Conservation (phyloP, 495 filamentous ascomycete species). For the Trichoderma asperelloides region DNA sequence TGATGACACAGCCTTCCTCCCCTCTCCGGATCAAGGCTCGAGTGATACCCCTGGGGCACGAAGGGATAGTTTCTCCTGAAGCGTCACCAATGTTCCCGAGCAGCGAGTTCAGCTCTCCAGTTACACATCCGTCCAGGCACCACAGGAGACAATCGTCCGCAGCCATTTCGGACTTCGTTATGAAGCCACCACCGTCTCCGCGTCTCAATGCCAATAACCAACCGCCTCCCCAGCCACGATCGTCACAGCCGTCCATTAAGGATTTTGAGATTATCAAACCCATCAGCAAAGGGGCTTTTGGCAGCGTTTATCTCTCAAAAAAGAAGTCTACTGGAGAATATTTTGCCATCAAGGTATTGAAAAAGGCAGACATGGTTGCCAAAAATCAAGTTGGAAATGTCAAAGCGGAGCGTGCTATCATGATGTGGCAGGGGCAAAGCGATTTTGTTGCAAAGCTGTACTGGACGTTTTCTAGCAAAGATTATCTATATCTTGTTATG, state of each 20-base stretch:
- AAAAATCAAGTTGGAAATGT: slow-evolving; percentile 99
- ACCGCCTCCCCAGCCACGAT: slow-evolving; percentile 62
- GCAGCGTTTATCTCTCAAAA: slow-evolving; percentile 93
- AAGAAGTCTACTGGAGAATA: slow-evolving; percentile 98
- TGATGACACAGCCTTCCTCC: slow-evolving; percentile 60
- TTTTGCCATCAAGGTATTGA: slow-evolving; percentile 95
- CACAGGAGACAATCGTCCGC: slow-evolving; percentile 91
- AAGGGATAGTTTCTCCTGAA: slow-evolving; percentile 74
- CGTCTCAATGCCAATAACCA: slow-evolving; percentile 63
- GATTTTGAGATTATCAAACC: slow-evolving; percentile 99
- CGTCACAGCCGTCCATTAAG: slow-evolving; percentile 89
- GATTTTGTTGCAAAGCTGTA: slow-evolving; percentile 98
- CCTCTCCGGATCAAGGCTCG: slow-evolving; percentile 85
- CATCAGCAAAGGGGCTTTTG: slow-evolving; percentile 97
- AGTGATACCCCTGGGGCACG: slow-evolving; percentile 56
- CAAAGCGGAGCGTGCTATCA: slow-evolving; percentile 97
- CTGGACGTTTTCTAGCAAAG: slow-evolving; percentile 99
- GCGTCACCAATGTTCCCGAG: slow-evolving; percentile 77
- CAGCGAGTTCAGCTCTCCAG: slow-evolving; percentile 72
- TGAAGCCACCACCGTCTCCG: slow-evolving; percentile 70
- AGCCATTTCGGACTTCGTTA: slow-evolving; percentile 57
- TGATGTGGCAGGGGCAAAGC: slow-evolving; percentile 99
- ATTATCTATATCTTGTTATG: slow-evolving; percentile 98
- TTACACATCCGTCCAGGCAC: slow-evolving; percentile 30
- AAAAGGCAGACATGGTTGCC: slow-evolving; percentile 98